Conservation (phyloP, 2,329 filamentous ascomycete genomes). For the Cladosporium cucumerinum region DNA sequence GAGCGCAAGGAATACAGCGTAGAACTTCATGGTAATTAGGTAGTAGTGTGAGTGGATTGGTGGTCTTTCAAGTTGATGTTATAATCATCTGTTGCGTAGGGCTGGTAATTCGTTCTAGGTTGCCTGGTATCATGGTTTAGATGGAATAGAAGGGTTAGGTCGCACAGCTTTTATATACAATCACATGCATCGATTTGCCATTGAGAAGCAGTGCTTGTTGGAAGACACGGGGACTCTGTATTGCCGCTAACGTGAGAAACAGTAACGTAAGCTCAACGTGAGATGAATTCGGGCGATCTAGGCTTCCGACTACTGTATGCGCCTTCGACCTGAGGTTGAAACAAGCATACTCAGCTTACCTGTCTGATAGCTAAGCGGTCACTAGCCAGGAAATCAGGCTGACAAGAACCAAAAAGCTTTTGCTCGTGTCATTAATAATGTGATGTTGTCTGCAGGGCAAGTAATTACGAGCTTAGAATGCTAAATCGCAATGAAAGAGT, state of each 20-base stretch:
- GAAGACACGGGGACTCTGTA: not conserved
- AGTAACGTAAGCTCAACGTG: not conserved
- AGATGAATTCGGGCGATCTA: not conserved
- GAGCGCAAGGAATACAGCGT: not conserved
- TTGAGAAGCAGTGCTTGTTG: not conserved
- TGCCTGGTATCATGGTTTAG: not conserved
- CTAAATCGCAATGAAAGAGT: too few species aligned
- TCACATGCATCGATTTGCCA: not conserved
- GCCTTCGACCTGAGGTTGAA: not conserved
- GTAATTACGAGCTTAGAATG: not conserved
- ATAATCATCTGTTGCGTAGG: not conserved
- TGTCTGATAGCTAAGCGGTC: not conserved
- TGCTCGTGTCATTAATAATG: not conserved
- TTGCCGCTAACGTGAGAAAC: not conserved
- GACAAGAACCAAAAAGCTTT: not conserved
- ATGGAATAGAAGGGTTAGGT: not conserved
- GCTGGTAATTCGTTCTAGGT: not conserved
- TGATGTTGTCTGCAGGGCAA: not conserved
- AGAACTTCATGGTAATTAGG: not conserved
- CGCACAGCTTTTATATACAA: not conserved
- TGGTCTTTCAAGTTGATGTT: not conserved
- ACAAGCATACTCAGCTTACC: not conserved
- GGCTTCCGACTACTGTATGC: not conserved
- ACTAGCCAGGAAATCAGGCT: not conserved
- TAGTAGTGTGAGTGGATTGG: not conserved